Evolutionary conservation across 441 rosid genomes (phyloP), one percentile per base, ranked within the genome.

Genomic region (Croton laevigatus): DNA sequence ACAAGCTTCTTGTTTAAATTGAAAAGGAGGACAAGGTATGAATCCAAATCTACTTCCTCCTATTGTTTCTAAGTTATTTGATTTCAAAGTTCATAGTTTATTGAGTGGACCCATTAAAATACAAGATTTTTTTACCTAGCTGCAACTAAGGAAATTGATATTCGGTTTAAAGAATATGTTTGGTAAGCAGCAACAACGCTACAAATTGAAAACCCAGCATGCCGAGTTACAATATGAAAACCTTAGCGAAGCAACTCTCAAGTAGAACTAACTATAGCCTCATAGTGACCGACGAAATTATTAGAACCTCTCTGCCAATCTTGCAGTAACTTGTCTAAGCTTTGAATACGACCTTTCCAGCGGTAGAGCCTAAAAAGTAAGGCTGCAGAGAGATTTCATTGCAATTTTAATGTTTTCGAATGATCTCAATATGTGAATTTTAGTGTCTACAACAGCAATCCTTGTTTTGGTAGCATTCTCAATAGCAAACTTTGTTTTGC

Each of bases 291-390:
- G 9, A 19, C 27, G 37, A 17, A 54, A 55, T 8, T 9, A 54
- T 86, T 79, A 90, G 76, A 81, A 85, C 80, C 86, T 78, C 78
- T 89, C 90, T 0, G 91, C 90, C 62, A 88, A 67, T 78, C 91
- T 83, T 13, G 92, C 81, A 44, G 87, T 65, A 66, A 87, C 94
- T n/a, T 84, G 81, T 72, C 97, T 79, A 44, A 91, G 93, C 80
- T 91, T 87, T 0, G 96, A 93, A 82, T 90, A 90, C 51, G n/a
- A 93, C 97, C 81, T 91, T 91, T 23, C 95, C 92, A 1, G 95
- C 92, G 3, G 97, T 93, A 19, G 93, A 89, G 58, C 98, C 97
- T 81, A 93, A 77, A 48, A 90, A n/a, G n/a, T 90, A 73, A 90
- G 92, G 73, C 91, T 93, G 73, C 91, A 93, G 40, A 89, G 90